Evolutionary conservation across 768 basidiomycete species (phyloP).

Genomic region (Kwoniella botswanensis): DNA sequence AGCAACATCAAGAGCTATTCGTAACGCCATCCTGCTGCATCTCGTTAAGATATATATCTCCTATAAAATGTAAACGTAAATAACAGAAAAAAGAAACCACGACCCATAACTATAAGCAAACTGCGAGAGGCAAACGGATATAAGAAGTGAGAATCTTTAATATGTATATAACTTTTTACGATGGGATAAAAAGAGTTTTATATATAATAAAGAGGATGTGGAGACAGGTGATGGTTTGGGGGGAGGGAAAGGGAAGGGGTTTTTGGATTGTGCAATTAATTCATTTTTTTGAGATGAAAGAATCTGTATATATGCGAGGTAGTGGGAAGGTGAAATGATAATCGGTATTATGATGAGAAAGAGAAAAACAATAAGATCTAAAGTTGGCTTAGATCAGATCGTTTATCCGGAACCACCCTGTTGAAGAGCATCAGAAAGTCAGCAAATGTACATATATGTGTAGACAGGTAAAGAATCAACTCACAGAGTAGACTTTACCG

Average conservation of each 20-base stretch:
- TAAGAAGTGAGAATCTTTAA: constrained; percentile 10
- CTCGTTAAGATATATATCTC: constrained; percentile 12
- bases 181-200: not conserved
- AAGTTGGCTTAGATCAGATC: constrained; percentile 27
- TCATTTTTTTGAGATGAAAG: constrained; percentile 5
- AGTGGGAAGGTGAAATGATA: constrained; percentile 17
- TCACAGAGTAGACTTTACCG: constrained; percentile 99
- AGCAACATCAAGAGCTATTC: not conserved
- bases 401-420: constrained; percentile 57
- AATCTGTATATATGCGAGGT: constrained; percentile 25
- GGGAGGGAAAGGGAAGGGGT: not conserved
- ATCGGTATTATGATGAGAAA: constrained; percentile 4
- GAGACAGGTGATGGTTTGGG: constrained; percentile 12
- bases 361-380: constrained; percentile 13
- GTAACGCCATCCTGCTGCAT: constrained; percentile 18
- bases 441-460: not conserved
- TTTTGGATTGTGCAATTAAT: not conserved
- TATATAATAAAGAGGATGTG: constrained; percentile 4
- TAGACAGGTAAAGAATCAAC: constrained; percentile 59
- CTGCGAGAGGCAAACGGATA: constrained; percentile 15
- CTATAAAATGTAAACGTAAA: not conserved
- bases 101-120: constrained; percentile 23
- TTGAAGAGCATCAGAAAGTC: not conserved
- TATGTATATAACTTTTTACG: constrained; percentile 13
- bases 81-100: constrained; percentile 14